Evolutionary conservation across 1,139 yeast genomes (phyloP).

Genomic region (Yamadazyma kanchanaburiensis): DNA sequence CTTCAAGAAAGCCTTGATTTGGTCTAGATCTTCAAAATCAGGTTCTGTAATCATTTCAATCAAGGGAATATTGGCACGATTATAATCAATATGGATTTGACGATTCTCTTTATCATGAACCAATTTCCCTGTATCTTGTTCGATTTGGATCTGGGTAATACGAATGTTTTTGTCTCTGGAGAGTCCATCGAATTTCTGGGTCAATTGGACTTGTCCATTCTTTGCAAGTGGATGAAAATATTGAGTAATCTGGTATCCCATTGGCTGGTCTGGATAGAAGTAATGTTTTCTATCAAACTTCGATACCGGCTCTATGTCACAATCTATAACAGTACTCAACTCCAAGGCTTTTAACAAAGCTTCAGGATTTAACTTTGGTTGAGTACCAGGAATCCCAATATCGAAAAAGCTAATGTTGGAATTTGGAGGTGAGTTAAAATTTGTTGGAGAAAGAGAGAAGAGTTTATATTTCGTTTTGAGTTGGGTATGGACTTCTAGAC

Average conservation of each 20-base stretch:
- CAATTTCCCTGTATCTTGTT: constrained; percentile 92
- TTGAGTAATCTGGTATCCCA: constrained; percentile 95
- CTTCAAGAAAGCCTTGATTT: constrained; percentile 75
- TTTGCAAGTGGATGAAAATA: constrained; percentile 76
- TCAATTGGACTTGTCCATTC: constrained; percentile 55
- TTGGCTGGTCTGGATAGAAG: constrained; percentile 94
- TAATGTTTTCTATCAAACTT: constrained; percentile 92
- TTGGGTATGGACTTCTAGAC: constrained; percentile 92
- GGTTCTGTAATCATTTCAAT: constrained; percentile 93
- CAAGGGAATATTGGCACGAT: constrained; percentile 81
- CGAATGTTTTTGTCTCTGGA: constrained; percentile 34
- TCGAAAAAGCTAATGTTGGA: constrained; percentile 75
- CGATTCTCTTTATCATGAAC: constrained; percentile 47
- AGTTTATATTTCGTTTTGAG: constrained; percentile 69
- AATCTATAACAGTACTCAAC: constrained; percentile 69
- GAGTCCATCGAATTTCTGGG: constrained; percentile 52
- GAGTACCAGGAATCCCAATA: constrained; percentile 89
- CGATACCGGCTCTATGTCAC: constrained; percentile 54
- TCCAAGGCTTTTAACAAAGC: constrained; percentile 69
- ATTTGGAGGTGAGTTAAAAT: constrained; percentile 60
- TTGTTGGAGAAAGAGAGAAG: constrained; percentile 59
- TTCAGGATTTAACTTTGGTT: constrained; percentile 76
- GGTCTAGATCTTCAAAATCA: constrained; percentile 64
- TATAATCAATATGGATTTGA: constrained; percentile 64
- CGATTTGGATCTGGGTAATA: constrained; percentile 79